Evolutionary conservation across 148 eudicot species (phyloP).

Genomic region (Drosera capensis): DNA sequence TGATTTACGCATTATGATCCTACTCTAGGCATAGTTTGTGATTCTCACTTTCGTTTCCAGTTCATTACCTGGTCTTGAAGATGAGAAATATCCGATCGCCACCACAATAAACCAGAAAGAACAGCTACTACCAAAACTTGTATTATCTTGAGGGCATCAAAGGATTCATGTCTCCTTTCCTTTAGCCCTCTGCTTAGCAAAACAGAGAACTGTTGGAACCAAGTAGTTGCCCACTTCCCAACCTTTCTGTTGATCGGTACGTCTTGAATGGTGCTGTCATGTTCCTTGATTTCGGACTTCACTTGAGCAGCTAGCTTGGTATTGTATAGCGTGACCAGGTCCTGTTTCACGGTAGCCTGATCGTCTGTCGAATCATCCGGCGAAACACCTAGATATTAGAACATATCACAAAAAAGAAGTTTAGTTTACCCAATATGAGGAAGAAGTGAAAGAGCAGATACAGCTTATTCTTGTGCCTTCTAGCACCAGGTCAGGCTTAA

Average conservation of each 20-base stretch:
- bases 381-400: constrained; percentile 25
- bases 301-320: constrained; percentile 21
- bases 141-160: constrained; percentile 26
- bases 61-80: constrained; percentile 35
- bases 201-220: constrained; percentile 58
- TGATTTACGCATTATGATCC: neutral
- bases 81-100: constrained; percentile 31
- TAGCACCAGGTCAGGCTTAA: neutral
- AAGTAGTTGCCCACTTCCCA: constrained; percentile 17
- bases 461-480: neutral
- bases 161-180: constrained; percentile 50
- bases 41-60: neutral
- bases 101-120: constrained; percentile 56
- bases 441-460: neutral
- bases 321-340: constrained; percentile 31
- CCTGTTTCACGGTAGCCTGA: constrained; percentile 24
- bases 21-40: neutral
- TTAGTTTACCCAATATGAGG: neutral
- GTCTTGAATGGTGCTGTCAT: neutral
- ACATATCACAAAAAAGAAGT: neutral
- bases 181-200: constrained; percentile 49
- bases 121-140: constrained; percentile 36
- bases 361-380: constrained; percentile 29
- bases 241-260: constrained; percentile 8
- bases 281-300: constrained; percentile 16